A percentile compares a stretch with the other conserved stretches of the same genome.
Conservation (phyloP, 495 filamentous ascomycete genomes). For the Cercophora newfieldiana region DNA sequence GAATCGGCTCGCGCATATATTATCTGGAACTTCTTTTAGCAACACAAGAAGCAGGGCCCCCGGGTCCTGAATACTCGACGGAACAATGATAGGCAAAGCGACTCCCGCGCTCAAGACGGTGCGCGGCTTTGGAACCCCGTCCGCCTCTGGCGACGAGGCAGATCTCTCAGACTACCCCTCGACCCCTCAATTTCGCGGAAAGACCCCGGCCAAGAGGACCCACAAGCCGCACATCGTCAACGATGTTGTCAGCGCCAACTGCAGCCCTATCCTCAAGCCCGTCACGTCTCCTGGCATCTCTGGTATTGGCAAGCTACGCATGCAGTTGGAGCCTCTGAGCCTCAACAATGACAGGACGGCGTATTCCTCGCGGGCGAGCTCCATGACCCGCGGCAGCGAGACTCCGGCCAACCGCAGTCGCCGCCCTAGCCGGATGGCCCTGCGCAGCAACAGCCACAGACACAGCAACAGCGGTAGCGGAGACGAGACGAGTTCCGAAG, state of each 20-base stretch:
- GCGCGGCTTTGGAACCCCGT: slow-evolving; percentile 77
- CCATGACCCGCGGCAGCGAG: slow-evolving; percentile 42
- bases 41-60: slow-evolving; percentile 15
- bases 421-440: slow-evolving; percentile 17
- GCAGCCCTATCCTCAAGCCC: slow-evolving; percentile 62
- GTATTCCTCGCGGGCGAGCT: slow-evolving; percentile 43
- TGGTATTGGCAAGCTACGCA: slow-evolving; percentile 76
- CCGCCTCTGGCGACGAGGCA: slow-evolving; percentile 77
- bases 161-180: slow-evolving; percentile 66
- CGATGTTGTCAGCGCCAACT: slow-evolving; percentile 59
- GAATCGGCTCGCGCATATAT: slow-evolving; percentile 10
- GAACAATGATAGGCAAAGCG: slow-evolving; percentile 45
- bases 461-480: slow-evolving; percentile 37
- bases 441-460: slow-evolving; percentile 31
- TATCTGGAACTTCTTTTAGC: not conserved
- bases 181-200: slow-evolving; percentile 38
- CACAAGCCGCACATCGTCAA: slow-evolving; percentile 37
- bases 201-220: slow-evolving; percentile 30
- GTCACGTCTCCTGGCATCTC: slow-evolving; percentile 54
- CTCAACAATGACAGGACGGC: slow-evolving; percentile 49
- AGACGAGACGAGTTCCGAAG: slow-evolving; percentile 43
- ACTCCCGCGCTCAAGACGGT: slow-evolving; percentile 70
- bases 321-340: slow-evolving; percentile 66
- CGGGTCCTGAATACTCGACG: not conserved
- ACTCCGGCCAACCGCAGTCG: slow-evolving; percentile 23